Conservation (phyloP, 1,284 basidiomycete genomes). For the Termitomyces sp. region DNA sequence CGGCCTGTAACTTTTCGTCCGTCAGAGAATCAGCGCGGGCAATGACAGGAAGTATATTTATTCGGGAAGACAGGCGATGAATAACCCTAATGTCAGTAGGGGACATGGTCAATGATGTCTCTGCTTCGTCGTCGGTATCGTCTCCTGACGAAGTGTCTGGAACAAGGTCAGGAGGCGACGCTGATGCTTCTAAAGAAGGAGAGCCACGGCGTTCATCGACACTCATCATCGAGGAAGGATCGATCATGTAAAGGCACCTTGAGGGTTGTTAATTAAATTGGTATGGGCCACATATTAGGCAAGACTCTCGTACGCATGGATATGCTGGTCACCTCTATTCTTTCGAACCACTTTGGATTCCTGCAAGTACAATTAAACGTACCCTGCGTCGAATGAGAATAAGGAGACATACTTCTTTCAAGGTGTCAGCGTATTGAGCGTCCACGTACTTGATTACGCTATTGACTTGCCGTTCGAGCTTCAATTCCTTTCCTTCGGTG, state of each 20-base stretch:
- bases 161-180: slow-evolving; percentile 51
- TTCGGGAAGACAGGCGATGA: slow-evolving; percentile 59
- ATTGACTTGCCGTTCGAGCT: slow-evolving; percentile 70
- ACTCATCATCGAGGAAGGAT: slow-evolving; percentile 65
- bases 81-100: slow-evolving; percentile 76
- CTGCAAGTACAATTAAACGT: slow-evolving; percentile 30
- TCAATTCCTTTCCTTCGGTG: slow-evolving; percentile 61
- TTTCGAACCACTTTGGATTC: slow-evolving; percentile 81
- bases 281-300: slow-evolving; percentile 1
- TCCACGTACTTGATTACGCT: slow-evolving; percentile 70
- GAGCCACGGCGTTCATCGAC: slow-evolving; percentile 41
- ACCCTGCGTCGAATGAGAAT: not conserved
- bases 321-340: slow-evolving; percentile 79
- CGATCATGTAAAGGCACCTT: slow-evolving; percentile 79
- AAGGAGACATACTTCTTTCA: slow-evolving; percentile 62
- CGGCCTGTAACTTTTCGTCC: slow-evolving; percentile 57
- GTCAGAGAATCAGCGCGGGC: slow-evolving; percentile 75
- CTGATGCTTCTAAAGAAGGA: slow-evolving; percentile 54
- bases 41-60: slow-evolving; percentile 75
- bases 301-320: slow-evolving; percentile 61
- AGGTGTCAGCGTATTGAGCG: slow-evolving; percentile 72
- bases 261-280: slow-evolving; percentile 18
- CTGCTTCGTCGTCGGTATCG: slow-evolving; percentile 44
- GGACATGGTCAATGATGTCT: slow-evolving; percentile 53
- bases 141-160: slow-evolving; percentile 45